Percentiles rank a stretch among this genome's conserved stretches.
Evolutionary conservation across 129 eudicot species (phyloP).

Genomic region (Mikania micrantha): DNA sequence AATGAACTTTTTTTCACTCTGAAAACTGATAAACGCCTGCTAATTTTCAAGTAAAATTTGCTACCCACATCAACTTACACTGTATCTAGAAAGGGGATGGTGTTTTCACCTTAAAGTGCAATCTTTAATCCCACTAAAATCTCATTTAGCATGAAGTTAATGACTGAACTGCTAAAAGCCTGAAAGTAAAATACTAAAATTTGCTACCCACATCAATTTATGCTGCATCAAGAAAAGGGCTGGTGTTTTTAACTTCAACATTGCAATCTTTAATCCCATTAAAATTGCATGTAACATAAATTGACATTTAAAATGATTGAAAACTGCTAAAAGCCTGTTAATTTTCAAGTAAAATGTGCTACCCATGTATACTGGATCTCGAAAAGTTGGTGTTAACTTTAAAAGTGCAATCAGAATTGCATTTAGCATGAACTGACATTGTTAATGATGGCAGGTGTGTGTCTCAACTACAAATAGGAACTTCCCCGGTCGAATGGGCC

Average conservation of each 20-base stretch:
- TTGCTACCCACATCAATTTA: too few relatives aligned
- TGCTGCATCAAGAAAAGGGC: not conserved
- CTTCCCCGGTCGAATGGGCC: constrained; percentile 98
- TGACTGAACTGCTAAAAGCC: too few relatives aligned
- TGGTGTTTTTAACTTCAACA: not conserved
- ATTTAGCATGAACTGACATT: not conserved
- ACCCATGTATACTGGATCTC: not conserved
- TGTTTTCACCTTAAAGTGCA: not conserved
- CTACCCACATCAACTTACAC: not conserved
- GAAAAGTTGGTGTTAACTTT: not conserved
- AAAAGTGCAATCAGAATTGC: not conserved
- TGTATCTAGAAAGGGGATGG: not conserved
- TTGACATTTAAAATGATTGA: too few relatives aligned
- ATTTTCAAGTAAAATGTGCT: not conserved
- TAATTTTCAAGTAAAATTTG: not conserved
- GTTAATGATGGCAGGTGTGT: constrained; percentile 61
- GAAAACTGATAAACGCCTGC: not conserved
- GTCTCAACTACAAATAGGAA: constrained; percentile 96
- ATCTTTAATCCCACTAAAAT: too few relatives aligned
- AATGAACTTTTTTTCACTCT: not conserved
- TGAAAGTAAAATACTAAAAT: too few relatives aligned
- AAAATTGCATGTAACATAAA: too few relatives aligned
- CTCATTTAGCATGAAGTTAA: too few relatives aligned
- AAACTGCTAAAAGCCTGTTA: too few relatives aligned
- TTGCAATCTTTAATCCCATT: not conserved